phyloP scores from a whole-genome alignment of 306 rosid genomes.

The Lathyrus aphaca region DNA sequence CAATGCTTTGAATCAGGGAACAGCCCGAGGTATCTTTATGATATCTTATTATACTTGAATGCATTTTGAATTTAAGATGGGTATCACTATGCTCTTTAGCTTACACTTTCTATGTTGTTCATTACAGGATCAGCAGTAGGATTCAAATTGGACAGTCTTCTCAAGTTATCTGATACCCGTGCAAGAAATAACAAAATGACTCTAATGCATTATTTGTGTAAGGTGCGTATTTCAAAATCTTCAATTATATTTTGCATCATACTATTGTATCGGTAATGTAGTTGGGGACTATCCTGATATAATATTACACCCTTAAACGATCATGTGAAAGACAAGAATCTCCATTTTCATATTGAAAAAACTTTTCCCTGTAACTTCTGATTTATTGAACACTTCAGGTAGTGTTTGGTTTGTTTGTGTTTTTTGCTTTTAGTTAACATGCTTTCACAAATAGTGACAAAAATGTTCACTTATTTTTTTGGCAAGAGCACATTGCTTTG shows the following conservation, averaged over 20 bases:
- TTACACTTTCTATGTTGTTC: conserved; percentile 29
- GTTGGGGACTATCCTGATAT: background rate
- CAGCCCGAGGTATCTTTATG: conserved; percentile 74
- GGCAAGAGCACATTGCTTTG: background rate
- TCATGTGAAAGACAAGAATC: conserved; percentile 16
- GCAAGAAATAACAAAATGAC: conserved; percentile 99
- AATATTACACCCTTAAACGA: too few relatives aligned
- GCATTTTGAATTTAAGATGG: conserved; percentile 29
- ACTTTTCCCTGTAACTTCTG: background rate
- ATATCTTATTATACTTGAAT: conserved; percentile 15
- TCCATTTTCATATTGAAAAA: conserved; percentile 23
- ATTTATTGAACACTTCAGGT: background rate
- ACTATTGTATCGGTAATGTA: conserved; percentile 27
- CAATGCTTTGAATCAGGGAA: conserved; percentile 97
- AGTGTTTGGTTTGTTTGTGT: conserved; percentile 11
- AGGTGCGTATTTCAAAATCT: conserved; percentile 57
- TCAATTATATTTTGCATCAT: conserved; percentile 13
- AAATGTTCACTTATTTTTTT: too few relatives aligned
- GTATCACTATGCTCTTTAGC: conserved; percentile 29
- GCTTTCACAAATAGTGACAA: too few relatives aligned
- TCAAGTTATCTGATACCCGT: conserved; percentile 94
- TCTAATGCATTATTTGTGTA: conserved; percentile 97
- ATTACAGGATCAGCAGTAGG: conserved; percentile 96
- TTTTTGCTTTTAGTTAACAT: background rate
- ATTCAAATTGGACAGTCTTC: conserved; percentile 98